A percentile compares a stretch with the other conserved stretches of the same genome.
phyloP scores from a whole-genome alignment of 768 basidiomycete species.

The Kwoniella europaea region DNA sequence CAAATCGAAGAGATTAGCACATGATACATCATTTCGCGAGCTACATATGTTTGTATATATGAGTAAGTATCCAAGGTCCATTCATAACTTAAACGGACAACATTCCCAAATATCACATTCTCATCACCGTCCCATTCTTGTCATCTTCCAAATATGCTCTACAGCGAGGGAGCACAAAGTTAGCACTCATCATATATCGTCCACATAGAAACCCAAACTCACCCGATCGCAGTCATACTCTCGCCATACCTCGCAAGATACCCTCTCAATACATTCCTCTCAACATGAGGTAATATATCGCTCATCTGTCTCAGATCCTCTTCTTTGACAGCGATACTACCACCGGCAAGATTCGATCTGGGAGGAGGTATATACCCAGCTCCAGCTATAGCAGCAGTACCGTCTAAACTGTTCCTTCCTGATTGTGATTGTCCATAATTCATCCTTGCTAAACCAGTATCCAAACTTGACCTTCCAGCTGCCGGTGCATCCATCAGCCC shows the following conservation, averaged over 20 bases:
- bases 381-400: neutral
- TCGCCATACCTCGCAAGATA: slow-evolving; percentile 48
- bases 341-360: neutral
- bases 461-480: slow-evolving; percentile 34
- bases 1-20: neutral
- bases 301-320: slow-evolving; percentile 46
- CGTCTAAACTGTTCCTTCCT: slow-evolving; percentile 16
- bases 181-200: slow-evolving; percentile 14
- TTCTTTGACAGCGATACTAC: slow-evolving; percentile 19
- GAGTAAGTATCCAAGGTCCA: neutral
- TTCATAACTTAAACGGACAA: too few species aligned
- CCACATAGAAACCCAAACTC: slow-evolving; percentile 13
- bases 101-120: neutral
- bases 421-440: neutral
- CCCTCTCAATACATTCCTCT: slow-evolving; percentile 35
- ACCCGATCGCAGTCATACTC: slow-evolving; percentile 53
- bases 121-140: slow-evolving; percentile 39
- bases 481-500: neutral
- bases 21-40: neutral
- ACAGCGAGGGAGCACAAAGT: neutral
- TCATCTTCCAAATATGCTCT: slow-evolving; percentile 54
- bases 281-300: slow-evolving; percentile 51
- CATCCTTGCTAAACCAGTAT: slow-evolving; percentile 32
- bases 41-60: neutral
- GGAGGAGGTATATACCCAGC: neutral